Base-by-base conservation (phyloP, 139 green algal species). In the Tetradesmus lagerheimii region DNA sequence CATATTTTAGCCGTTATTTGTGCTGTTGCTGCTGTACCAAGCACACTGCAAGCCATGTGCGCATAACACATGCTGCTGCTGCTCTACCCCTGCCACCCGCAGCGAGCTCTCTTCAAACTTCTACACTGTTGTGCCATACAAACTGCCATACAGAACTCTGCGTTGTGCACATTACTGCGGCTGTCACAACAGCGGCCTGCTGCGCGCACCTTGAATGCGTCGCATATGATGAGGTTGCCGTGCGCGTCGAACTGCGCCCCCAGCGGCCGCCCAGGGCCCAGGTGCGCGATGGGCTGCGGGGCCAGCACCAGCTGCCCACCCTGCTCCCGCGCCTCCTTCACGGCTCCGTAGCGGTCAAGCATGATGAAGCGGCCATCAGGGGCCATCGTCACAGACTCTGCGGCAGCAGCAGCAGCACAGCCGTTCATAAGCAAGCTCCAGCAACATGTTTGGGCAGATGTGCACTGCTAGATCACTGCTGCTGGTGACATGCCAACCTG, bases 191-290 rank as follows among this genome's bases (percentile, higher is more conserved):
- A n/a, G n/a, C n/a, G n/a, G n/a, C n/a, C n/a, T n/a, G n/a, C n/a
- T n/a, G n/a, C n/a, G 14, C 87, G 3, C 37, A 53, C 92, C 88
- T 91, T 91, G 34, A 83, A 37, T 14, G 86, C 57, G 47, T 94
- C 91, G 83, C 91, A 94, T 31, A 94, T 80, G 27, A 91, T 67
- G 15, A 94, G 66, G 85, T 89, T 67, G 9, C 88, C 89, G 3
- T 86, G 20, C 25, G 89, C 78, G 64, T 91, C 81, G 35, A 77
- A 86, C 1, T 79, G 31, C 12, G 71, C 39, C 4, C 91, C 91
- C 25, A 91, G 85, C 23, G 91, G 91, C 38, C 91, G 34, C n/a
- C 91, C 91, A 47, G 85, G 39, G 23, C 90, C 90, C 37, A 92
- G 85, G 57, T 83, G 29, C 1, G 88, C 88, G 9, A 91, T 8